Conservation (phyloP, 805 yeast species). For the Ogataea nakhonphanomensis region DNA sequence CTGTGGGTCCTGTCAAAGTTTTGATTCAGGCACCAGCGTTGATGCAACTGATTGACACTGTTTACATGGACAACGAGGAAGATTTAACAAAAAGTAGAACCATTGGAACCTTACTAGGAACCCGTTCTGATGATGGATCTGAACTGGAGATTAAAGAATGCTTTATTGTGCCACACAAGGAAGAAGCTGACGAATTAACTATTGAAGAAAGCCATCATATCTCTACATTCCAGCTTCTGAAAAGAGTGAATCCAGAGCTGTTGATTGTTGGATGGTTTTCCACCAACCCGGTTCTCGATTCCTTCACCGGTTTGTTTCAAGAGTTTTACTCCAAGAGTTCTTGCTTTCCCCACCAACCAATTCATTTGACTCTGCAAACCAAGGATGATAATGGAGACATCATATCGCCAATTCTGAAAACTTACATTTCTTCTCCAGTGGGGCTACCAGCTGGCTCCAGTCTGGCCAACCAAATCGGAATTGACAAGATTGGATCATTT, state of each 20-base stretch:
- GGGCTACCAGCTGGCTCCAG: slow-evolving; percentile 47
- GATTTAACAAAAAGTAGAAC: slow-evolving; percentile 50
- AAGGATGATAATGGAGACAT: slow-evolving; percentile 44
- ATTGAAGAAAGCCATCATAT: slow-evolving; percentile 76
- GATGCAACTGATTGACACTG: slow-evolving; percentile 71
- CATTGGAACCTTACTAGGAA: slow-evolving; percentile 80
- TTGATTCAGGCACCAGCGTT: slow-evolving; percentile 66
- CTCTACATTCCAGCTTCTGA: slow-evolving; percentile 65
- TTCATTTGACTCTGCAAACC: slow-evolving; percentile 71
- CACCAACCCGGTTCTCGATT: slow-evolving; percentile 54
- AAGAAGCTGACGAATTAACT: slow-evolving; percentile 69
- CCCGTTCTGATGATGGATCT: slow-evolving; percentile 78
- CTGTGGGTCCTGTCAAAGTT: slow-evolving; percentile 47
- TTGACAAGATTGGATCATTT: slow-evolving; percentile 45
- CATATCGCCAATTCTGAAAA: slow-evolving; percentile 51
- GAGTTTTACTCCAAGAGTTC: slow-evolving; percentile 75
- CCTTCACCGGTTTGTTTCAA: slow-evolving; percentile 73
- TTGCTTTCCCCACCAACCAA: slow-evolving; percentile 71
- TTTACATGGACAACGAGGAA: slow-evolving; percentile 48
- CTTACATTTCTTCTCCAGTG: slow-evolving; percentile 76
- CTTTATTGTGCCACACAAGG: slow-evolving; percentile 77
- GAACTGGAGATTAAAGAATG: slow-evolving; percentile 71
- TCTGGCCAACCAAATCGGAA: slow-evolving; percentile 34
- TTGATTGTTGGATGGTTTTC: slow-evolving; percentile 85
- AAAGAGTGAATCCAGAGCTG: slow-evolving; percentile 75